phyloP scores from a whole-genome alignment of 371 early-diverging fungal species.

The Lichtheimia corymbifera region DNA sequence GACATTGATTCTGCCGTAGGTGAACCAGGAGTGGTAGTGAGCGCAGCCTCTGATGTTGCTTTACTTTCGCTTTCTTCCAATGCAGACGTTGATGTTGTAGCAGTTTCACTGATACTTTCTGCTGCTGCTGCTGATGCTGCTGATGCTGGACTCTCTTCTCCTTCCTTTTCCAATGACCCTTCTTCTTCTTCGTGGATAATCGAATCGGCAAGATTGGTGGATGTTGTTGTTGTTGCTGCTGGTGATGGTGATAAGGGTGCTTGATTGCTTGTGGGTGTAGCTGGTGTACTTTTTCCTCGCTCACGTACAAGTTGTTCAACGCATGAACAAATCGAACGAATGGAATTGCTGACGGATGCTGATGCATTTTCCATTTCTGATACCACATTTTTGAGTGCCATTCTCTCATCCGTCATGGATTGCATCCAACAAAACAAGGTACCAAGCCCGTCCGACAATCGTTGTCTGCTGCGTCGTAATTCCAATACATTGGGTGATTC shows the following conservation, averaged over 20 bases:
- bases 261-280: not conserved
- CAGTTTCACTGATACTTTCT: not conserved
- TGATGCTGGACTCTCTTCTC: not conserved
- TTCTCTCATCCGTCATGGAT: conserved; percentile 53
- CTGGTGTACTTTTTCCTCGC: conserved; percentile 4
- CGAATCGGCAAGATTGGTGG: not conserved
- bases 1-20: not conserved
- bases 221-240: not conserved
- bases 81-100: not conserved
- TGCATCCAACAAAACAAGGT: conserved; percentile 66
- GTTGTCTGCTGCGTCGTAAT: conserved; percentile 34
- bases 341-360: conserved; percentile 22
- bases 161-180: not conserved
- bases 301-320: conserved; percentile 24
- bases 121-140: not conserved
- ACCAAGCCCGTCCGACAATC: conserved; percentile 67
- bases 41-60: not conserved
- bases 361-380: conserved; percentile 25
- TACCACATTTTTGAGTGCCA: conserved; percentile 14
- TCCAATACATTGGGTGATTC: conserved; percentile 23
- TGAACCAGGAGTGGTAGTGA: not conserved
- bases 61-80: not conserved
- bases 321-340: conserved; percentile 23
- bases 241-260: not conserved
- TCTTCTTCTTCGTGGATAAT: conserved; percentile 15